Conservation (phyloP, 352 stramenopile genomes). For the Globisporangium viniferum region DNA sequence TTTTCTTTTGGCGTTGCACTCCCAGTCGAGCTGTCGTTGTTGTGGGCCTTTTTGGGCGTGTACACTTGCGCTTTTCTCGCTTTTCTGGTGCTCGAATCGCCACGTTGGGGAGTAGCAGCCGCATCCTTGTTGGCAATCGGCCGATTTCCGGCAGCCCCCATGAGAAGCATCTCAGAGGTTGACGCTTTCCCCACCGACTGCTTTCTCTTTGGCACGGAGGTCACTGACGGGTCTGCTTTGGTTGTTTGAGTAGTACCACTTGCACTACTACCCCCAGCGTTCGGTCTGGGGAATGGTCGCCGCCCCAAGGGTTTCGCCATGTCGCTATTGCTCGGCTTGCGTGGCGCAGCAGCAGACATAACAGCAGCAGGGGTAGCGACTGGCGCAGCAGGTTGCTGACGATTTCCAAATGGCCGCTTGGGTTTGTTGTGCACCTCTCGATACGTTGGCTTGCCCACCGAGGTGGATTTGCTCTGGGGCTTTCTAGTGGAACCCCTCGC, state of each 20-base stretch:
- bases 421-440: background rate
- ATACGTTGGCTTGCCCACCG: background rate
- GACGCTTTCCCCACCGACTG: background rate
- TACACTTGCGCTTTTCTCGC: background rate
- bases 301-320: background rate
- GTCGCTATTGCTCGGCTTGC: conserved; percentile 7
- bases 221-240: background rate
- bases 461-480: background rate
- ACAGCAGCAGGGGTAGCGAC: background rate
- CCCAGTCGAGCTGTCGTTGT: background rate
- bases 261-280: background rate
- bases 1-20: background rate
- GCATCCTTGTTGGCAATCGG: background rate
- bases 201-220: conserved; percentile 10
- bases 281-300: conserved; percentile 3
- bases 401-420: background rate
- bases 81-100: background rate
- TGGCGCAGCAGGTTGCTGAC: background rate
- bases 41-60: background rate
- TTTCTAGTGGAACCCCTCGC: background rate
- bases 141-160: background rate
- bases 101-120: background rate
- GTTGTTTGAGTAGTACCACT: background rate
- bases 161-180: conserved; percentile 14
- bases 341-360: background rate